phyloP scores from a whole-genome alignment of 768 basidiomycete genomes.

The Holtermannia corniformis region DNA sequence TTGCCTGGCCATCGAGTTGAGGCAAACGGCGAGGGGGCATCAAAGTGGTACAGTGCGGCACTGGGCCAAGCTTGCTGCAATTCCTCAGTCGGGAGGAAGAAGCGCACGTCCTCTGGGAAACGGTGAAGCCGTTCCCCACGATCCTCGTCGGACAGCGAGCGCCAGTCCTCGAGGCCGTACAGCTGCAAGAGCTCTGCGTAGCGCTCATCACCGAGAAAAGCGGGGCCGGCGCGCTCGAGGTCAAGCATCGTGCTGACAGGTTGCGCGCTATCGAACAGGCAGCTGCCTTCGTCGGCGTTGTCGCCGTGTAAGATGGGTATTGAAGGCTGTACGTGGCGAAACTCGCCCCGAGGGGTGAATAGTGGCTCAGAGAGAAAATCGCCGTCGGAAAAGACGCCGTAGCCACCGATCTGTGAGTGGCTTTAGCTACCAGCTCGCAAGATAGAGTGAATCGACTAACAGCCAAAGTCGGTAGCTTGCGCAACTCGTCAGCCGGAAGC shows the following conservation, averaged over 20 bases:
- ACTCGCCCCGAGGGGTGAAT: neutral
- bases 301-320: slow-evolving; percentile 8
- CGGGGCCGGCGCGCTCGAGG: neutral
- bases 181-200: neutral
- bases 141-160: neutral
- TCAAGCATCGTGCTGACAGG: neutral
- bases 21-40: slow-evolving; percentile 1
- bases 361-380: slow-evolving; percentile 1
- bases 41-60: slow-evolving; percentile 1
- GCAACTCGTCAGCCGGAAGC: neutral
- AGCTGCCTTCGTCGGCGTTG: slow-evolving; percentile 7
- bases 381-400: slow-evolving; percentile 4
- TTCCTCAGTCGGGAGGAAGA: slow-evolving; percentile 4
- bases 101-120: slow-evolving; percentile 7
- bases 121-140: neutral
- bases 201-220: neutral
- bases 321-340: neutral
- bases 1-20: neutral
- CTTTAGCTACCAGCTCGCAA: no score
- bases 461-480: neutral
- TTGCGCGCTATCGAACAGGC: neutral
- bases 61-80: neutral
- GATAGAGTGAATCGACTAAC: no score
- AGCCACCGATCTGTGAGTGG: slow-evolving; percentile 2
- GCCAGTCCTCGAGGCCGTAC: neutral